Base-by-base conservation (phyloP, 176 grass and related monocot genomes). In the Puya raimondii region DNA sequence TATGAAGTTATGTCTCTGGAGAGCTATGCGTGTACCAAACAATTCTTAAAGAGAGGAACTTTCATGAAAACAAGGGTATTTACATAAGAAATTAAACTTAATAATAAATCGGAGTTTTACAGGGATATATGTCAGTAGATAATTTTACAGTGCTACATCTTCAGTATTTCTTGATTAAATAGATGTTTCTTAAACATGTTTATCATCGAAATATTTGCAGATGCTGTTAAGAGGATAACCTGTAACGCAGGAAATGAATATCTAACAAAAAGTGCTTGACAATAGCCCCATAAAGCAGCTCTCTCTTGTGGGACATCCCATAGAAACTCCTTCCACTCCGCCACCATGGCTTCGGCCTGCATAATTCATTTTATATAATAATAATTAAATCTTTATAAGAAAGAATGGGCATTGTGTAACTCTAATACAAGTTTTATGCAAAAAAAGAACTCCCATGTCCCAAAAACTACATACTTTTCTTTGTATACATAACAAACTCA, bases 271-370 rank as follows among this genome's bases (percentile, higher is more conserved):
- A 97, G 84, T 65, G 89, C 73, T 79, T 97, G 93, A 64, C 93
- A 97, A 59, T 97, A 84, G 47, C 89, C 87, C 93, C 93, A 97
- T 66, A 97, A 81, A 79, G 93, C 86, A 79, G 89, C 86, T 78
- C 93, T 81, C 81, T 97, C 93, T 74, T 92, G 89, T 66, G 93
- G 89, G 47, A 92, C 85, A 85, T 97, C 93, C 93, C 93, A 97
- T 25, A 97, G 81, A 58, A 97, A 97, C 75, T 97, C 93, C 79
- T 87, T 97, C 93, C 93, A 97, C 76, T 97, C 93, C 51, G 86
- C 84, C 49, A 97, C 86, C 93, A 97, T 97, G 49, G 89, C 93
- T 85, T 92, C 93, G 50, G 89, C 93, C 93, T 97, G 71, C 72
- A 74, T 23, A 76, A 27, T 67, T 70, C 20, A 59, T 17, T 17